Evolutionary conservation across 1,284 basidiomycete genomes (phyloP).

Genomic region (Vanrija humicola): DNA sequence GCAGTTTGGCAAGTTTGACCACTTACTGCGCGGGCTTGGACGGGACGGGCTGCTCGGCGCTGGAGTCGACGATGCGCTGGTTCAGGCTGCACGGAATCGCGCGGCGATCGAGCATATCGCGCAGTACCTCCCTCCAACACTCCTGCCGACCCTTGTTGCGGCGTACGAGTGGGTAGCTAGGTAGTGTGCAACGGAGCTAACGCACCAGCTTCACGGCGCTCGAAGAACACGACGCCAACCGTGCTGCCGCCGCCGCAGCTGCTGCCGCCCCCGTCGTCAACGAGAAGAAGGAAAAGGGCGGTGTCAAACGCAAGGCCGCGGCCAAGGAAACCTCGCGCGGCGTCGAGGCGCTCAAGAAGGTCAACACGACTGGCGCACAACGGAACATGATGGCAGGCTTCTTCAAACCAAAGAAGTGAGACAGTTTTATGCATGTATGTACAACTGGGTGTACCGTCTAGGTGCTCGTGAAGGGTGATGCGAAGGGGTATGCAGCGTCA

Average conservation of each 20-base stretch:
- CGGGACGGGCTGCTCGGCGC: conserved; percentile 33
- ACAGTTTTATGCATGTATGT: neutral
- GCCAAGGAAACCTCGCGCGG: conserved; percentile 25
- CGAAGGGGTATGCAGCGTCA: neutral
- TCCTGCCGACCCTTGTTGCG: conserved; percentile 9
- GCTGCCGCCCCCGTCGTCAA: conserved; percentile 23
- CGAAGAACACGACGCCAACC: conserved; percentile 27
- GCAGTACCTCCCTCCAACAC: conserved; percentile 26
- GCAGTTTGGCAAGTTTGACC: conserved; percentile 39
- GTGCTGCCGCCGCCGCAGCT: conserved; percentile 30
- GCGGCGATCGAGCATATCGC: conserved; percentile 32
- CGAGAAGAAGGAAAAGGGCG: conserved; percentile 17
- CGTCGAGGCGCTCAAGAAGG: conserved; percentile 44
- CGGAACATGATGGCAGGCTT: conserved; percentile 42
- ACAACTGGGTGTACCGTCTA: neutral
- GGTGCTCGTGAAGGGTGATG: neutral
- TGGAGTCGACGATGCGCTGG: conserved; percentile 16
- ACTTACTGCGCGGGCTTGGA: conserved; percentile 32
- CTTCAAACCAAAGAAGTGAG: conserved; percentile 39
- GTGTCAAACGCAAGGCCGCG: conserved; percentile 28
- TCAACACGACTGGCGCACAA: conserved; percentile 32
- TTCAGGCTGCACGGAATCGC: conserved; percentile 26
- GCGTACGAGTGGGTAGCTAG: conserved; percentile 27
- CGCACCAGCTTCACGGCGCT: conserved; percentile 25
- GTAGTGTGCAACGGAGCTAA: neutral